phyloP scores from a whole-genome alignment of 768 basidiomycete species.

The Hypholoma sublateritium region DNA sequence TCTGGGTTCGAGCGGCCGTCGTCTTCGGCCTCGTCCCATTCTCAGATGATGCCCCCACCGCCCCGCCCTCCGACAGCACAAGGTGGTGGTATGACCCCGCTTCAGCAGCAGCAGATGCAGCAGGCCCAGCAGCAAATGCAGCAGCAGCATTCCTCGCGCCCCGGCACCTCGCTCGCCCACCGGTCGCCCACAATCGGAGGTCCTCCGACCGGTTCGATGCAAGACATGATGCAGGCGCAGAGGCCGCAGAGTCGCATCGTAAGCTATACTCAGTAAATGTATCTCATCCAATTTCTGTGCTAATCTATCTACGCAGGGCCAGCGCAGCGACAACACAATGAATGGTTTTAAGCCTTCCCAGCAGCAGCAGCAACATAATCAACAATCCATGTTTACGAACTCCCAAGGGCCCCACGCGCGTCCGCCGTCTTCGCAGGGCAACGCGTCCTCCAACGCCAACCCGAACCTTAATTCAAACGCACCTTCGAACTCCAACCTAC shows the following conservation, averaged over 20 bases:
- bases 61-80: conserved; percentile 27
- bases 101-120: background rate
- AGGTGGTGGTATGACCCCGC: conserved; percentile 7
- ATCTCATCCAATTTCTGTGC: background rate
- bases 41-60: conserved; percentile 32
- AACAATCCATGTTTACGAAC: conserved; percentile 6
- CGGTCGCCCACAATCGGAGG: conserved; percentile 28
- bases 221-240: conserved; percentile 17
- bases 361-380: background rate
- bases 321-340: conserved; percentile 9
- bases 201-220: conserved; percentile 13
- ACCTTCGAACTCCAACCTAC: background rate
- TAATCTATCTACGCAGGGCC: conserved; percentile 10
- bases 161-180: conserved; percentile 29
- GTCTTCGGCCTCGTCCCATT: conserved; percentile 26
- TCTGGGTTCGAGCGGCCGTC: conserved; percentile 21
- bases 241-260: conserved; percentile 22
- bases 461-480: conserved; percentile 2
- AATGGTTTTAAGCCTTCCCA: conserved; percentile 18
- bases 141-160: conserved; percentile 22
- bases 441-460: background rate
- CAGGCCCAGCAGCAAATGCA: conserved; percentile 11
- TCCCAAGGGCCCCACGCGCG: conserved; percentile 1
- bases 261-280: background rate
- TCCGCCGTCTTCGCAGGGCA: conserved; percentile 1